These are phyloP conservation scores for Calendula officinalis DNA, from an alignment of 129 eudicot species.

Conservation along the genomic window DNA sequence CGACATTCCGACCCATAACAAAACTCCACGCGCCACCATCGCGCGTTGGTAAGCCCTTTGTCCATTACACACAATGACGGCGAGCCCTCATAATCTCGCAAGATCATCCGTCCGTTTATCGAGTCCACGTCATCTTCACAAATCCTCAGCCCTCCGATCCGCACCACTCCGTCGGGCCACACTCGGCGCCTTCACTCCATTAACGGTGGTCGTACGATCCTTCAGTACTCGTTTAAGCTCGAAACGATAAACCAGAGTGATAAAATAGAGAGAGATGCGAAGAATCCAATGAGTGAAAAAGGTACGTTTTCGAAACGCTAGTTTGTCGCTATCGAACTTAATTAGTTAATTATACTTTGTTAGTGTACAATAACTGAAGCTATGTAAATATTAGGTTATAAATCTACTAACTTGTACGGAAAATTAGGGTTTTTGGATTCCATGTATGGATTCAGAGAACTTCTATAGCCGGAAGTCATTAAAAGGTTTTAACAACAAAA, in stretches of 20 bases:
- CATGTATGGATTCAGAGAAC: slow-evolving; percentile 42
- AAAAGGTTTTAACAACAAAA: slow-evolving; percentile 36
- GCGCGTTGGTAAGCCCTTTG: slow-evolving; percentile 2
- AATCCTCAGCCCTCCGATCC: slow-evolving; percentile 37
- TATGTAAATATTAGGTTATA: slow-evolving; percentile 11
- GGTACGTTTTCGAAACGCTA: slow-evolving; percentile 41
- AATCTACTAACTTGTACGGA: not conserved
- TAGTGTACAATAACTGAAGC: not conserved
- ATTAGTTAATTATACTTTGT: not conserved
- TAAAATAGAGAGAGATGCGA: slow-evolving; percentile 15
- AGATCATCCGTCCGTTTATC: slow-evolving; percentile 30
- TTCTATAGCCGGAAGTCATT: slow-evolving; percentile 46
- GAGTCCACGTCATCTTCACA: slow-evolving; percentile 37
- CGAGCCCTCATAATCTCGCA: slow-evolving; percentile 21
- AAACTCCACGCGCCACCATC: slow-evolving; percentile 29
- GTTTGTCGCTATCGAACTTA: not conserved
- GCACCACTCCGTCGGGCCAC: slow-evolving; percentile 26
- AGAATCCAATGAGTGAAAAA: slow-evolving; percentile 21
- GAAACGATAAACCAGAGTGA: slow-evolving; percentile 6
- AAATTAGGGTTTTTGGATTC: slow-evolving; percentile 32
- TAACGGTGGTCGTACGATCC: slow-evolving; percentile 14
- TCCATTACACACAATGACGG: slow-evolving; percentile 19
- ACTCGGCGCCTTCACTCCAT: slow-evolving; percentile 20
- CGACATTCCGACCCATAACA: slow-evolving; percentile 11
- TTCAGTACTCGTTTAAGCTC: not conserved